phyloP scores from a whole-genome alignment of 2,329 filamentous ascomycete genomes.

The Talaromyces amestolkiae region DNA sequence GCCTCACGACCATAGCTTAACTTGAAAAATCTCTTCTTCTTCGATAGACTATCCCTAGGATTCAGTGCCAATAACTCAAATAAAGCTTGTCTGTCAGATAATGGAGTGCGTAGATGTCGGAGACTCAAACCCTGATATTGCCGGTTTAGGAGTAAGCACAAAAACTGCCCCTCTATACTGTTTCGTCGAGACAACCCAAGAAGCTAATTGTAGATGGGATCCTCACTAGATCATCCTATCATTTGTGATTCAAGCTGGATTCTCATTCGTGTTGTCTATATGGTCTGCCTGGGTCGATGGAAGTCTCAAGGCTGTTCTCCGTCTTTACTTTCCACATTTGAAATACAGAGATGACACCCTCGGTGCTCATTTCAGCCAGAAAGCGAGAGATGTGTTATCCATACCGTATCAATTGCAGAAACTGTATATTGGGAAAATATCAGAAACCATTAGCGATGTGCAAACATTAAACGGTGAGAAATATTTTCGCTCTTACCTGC shows the following conservation, averaged over 20 bases:
- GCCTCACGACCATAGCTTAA: neutral
- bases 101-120: slow-evolving; percentile 2
- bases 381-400: neutral
- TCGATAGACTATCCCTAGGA: neutral
- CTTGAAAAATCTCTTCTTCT: neutral
- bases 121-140: slow-evolving; percentile 10
- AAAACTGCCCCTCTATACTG: neutral
- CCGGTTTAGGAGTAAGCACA: neutral
- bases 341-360: neutral
- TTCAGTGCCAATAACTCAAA: neutral
- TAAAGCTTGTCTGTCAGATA: neutral
- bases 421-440: neutral
- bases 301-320: neutral
- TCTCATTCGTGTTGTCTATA: slow-evolving; percentile 2
- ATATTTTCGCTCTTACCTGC: neutral
- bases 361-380: neutral
- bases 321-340: neutral
- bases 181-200: neutral
- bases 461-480: slow-evolving; percentile 11
- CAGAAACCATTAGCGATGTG: slow-evolving; percentile 1
- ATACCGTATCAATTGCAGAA: neutral
- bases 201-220: neutral
- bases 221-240: slow-evolving; percentile 1
- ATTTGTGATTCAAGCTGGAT: slow-evolving; percentile 7
- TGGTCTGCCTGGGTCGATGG: neutral